Percentiles rank a stretch among this genome's conserved stretches.
phyloP scores from a whole-genome alignment of 2,329 filamentous ascomycete genomes.

The Aspergillus novoparasiticus region DNA sequence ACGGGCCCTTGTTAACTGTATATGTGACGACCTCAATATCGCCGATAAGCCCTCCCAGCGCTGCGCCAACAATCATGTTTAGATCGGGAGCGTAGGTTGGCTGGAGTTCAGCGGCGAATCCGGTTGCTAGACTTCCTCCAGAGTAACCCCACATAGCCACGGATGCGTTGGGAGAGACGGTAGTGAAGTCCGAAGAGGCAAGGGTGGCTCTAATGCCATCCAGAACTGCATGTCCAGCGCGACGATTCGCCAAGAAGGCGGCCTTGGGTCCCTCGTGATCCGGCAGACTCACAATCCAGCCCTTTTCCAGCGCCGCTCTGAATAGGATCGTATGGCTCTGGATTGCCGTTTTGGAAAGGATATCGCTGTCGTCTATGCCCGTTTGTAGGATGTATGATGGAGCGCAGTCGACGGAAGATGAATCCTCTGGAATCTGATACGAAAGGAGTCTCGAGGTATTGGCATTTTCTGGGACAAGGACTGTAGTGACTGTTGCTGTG shows the following conservation, averaged over 20 bases:
- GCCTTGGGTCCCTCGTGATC: background rate
- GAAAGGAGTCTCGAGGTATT: conserved; percentile 2
- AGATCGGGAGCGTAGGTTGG: background rate
- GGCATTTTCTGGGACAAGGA: conserved; percentile 5
- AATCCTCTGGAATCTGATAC: conserved; percentile 3
- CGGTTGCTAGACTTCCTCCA: background rate
- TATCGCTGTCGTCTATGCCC: background rate
- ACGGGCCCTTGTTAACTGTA: background rate
- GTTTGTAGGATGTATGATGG: conserved; percentile 4
- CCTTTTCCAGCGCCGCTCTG: background rate
- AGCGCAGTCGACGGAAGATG: background rate
- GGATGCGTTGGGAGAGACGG: background rate
- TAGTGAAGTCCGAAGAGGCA: background rate
- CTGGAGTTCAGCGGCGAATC: background rate
- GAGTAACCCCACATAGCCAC: background rate
- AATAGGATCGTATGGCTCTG: background rate
- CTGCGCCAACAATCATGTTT: background rate
- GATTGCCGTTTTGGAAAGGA: background rate
- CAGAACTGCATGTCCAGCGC: background rate
- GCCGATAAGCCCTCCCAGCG: background rate
- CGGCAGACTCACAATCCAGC: background rate
- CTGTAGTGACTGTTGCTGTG: conserved; percentile 2
- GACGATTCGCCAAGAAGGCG: background rate
- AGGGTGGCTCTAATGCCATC: background rate
- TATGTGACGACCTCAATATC: background rate